These are phyloP conservation scores for Mimosa bimucronata DNA, from an alignment of 306 rosid genomes.

Conservation along the genomic window DNA sequence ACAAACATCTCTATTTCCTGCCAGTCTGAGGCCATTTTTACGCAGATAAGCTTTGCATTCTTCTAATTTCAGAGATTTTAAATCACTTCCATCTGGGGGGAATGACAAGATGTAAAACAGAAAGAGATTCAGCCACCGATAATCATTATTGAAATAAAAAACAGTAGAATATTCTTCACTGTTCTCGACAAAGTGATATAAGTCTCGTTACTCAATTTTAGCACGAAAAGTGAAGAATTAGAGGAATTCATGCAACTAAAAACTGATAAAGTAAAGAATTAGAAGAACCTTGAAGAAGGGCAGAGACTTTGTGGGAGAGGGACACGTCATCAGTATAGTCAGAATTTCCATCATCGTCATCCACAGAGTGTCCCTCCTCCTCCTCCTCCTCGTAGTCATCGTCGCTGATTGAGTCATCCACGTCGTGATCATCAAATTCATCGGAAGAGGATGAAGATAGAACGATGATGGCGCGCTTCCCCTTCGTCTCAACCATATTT, in stretches of 20 bases:
- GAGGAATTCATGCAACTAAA: neutral
- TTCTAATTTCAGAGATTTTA: conserved; percentile 53
- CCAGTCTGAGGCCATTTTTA: conserved; percentile 60
- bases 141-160: neutral
- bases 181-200: conserved; percentile 14
- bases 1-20: conserved; percentile 66
- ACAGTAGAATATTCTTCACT: neutral
- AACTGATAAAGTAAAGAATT: conserved; percentile 7
- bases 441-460: conserved; percentile 46
- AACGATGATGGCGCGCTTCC: conserved; percentile 38
- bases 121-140: neutral
- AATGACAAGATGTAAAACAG: conserved; percentile 18
- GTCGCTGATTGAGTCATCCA: conserved; percentile 6
- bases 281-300: conserved; percentile 57
- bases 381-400: neutral
- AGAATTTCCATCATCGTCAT: conserved; percentile 26
- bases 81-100: conserved; percentile 49
- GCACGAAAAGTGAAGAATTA: neutral
- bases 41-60: conserved; percentile 76
- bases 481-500: conserved; percentile 43
- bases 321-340: conserved; percentile 42
- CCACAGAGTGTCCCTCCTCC: conserved; percentile 15
- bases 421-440: conserved; percentile 15
- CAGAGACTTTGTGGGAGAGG: conserved; percentile 49
- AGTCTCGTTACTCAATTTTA: neutral